Percentiles rank a stretch among this genome's conserved stretches.
Conservation (phyloP, 2,329 filamentous ascomycete genomes). For the Colletotrichum scovillei region DNA sequence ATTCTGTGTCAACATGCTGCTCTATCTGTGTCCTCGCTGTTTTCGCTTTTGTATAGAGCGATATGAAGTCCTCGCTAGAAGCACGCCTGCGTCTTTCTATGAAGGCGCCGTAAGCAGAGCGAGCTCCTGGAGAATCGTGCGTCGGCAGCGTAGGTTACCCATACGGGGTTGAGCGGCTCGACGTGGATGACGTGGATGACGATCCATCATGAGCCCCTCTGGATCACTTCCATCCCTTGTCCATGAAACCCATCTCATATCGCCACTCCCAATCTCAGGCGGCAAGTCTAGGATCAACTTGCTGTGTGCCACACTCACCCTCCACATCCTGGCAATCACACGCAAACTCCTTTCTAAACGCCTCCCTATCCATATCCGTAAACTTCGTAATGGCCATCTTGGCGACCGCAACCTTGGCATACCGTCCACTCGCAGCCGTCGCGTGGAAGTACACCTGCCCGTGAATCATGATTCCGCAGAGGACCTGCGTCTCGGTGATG, state of each 20-base stretch:
- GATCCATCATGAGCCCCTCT: too few species aligned
- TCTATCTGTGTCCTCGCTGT: neutral
- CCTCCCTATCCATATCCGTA: slow-evolving; percentile 56
- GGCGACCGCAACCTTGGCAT: slow-evolving; percentile 78
- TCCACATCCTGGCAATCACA: slow-evolving; percentile 69
- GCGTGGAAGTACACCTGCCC: slow-evolving; percentile 72
- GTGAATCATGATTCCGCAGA: slow-evolving; percentile 83
- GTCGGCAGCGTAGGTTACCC: too few species aligned
- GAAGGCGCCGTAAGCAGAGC: too few species aligned
- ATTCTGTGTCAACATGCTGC: neutral
- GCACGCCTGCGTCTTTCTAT: too few species aligned
- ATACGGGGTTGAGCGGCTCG: too few species aligned
- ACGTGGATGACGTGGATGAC: too few species aligned
- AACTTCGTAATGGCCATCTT: slow-evolving; percentile 65
- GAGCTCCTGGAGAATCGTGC: too few species aligned
- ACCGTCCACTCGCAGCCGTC: slow-evolving; percentile 71
- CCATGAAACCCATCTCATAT: neutral
- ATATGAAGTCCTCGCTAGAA: too few species aligned
- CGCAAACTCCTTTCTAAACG: slow-evolving; percentile 69
- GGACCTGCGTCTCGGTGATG: slow-evolving; percentile 62
- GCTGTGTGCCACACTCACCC: slow-evolving; percentile 20
- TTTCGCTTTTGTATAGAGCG: neutral
- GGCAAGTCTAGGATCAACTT: slow-evolving; percentile 8
- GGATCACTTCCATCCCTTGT: neutral
- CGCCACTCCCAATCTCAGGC: neutral